Conservation (phyloP, 352 stramenopile genomes). For the Phytophthora cryptogea region DNA sequence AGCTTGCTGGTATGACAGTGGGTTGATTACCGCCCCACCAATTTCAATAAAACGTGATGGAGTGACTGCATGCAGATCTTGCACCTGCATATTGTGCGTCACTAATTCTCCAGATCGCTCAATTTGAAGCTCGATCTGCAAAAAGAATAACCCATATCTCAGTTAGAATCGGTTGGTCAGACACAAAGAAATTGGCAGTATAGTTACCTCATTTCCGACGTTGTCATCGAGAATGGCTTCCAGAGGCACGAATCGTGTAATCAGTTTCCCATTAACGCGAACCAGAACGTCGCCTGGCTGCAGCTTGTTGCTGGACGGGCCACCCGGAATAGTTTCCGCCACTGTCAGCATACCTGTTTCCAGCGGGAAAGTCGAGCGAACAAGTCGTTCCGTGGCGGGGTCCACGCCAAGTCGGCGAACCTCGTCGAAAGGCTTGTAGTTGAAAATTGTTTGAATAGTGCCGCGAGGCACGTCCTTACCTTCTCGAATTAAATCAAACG, state of each 20-base stretch:
- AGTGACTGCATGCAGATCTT: slow-evolving; percentile 88
- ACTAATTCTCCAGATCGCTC: slow-evolving; percentile 78
- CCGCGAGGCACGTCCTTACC: slow-evolving; percentile 75
- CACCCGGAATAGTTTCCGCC: slow-evolving; percentile 81
- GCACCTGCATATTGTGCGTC: slow-evolving; percentile 64
- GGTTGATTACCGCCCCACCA: slow-evolving; percentile 87
- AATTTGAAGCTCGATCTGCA: slow-evolving; percentile 77
- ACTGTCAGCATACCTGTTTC: slow-evolving; percentile 93
- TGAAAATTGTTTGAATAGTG: slow-evolving; percentile 90
- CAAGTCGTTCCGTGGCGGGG: slow-evolving; percentile 69
- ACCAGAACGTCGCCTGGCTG: slow-evolving; percentile 91
- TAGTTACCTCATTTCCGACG: slow-evolving; percentile 62
- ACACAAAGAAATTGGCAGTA: not conserved
- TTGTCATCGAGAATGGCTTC: slow-evolving; percentile 84
- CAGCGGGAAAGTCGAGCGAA: slow-evolving; percentile 80
- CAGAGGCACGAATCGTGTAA: slow-evolving; percentile 89
- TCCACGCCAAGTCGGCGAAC: slow-evolving; percentile 83
- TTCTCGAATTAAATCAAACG: slow-evolving; percentile 80
- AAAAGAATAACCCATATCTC: too few relatives aligned
- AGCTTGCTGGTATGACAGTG: slow-evolving; percentile 90
- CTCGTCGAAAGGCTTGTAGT: slow-evolving; percentile 93
- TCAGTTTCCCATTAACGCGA: slow-evolving; percentile 73
- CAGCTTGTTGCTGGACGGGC: slow-evolving; percentile 77
- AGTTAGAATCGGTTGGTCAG: too few relatives aligned
- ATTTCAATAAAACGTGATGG: slow-evolving; percentile 88